Conservation (phyloP, 2,329 filamentous ascomycete species). For the Mycosphaerella sp. region DNA sequence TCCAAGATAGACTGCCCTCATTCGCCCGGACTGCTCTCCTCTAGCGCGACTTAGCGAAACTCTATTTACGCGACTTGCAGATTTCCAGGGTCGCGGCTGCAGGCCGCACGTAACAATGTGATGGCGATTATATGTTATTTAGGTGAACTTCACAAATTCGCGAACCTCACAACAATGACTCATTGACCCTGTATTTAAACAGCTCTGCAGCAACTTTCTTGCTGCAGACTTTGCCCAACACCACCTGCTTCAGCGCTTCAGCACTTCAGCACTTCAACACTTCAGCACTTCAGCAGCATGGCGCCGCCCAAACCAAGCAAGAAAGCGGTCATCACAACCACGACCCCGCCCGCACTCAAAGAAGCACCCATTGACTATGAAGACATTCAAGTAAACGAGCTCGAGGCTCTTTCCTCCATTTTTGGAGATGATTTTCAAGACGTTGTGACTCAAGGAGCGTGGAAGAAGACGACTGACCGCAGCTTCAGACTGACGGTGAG, state of each 20-base stretch:
- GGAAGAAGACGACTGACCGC: slow-evolving; percentile 84
- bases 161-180: slow-evolving; percentile 3
- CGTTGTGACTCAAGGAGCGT: slow-evolving; percentile 58
- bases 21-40: too few species aligned
- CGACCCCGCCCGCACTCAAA: slow-evolving; percentile 10
- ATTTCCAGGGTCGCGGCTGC: neutral
- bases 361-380: slow-evolving; percentile 58
- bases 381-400: slow-evolving; percentile 80
- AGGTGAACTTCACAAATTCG: neutral
- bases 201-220: slow-evolving; percentile 2
- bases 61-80: neutral
- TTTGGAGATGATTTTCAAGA: slow-evolving; percentile 83
- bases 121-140: neutral
- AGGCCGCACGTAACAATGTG: too few species aligned
- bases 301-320: slow-evolving; percentile 44
- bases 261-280: too few species aligned
- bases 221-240: slow-evolving; percentile 5
- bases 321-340: slow-evolving; percentile 30
- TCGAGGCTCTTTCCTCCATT: slow-evolving; percentile 78
- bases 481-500: slow-evolving; percentile 75
- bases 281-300: too few species aligned
- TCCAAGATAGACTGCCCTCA: too few species aligned
- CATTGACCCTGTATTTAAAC: slow-evolving; percentile 2
- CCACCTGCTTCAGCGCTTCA: slow-evolving; percentile 6
- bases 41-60: neutral